Evolutionary conservation across 202 grass and related monocot species (phyloP).

Genomic region (Schoenoplectus tabernaemontani): DNA sequence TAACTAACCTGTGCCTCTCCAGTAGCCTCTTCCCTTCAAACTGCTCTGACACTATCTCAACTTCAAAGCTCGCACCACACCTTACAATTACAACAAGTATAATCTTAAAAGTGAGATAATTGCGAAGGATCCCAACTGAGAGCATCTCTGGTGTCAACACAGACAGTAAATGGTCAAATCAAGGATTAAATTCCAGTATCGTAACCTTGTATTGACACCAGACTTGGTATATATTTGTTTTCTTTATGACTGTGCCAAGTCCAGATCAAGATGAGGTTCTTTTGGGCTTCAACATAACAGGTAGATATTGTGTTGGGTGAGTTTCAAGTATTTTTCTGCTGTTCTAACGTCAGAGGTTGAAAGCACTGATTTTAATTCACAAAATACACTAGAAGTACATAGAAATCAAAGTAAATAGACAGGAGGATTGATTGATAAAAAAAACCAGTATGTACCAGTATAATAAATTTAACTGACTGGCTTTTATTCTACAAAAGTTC

Average conservation of each 20-base stretch:
- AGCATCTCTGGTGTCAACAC: no score
- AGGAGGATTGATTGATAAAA: background rate
- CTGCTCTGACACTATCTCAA: constrained; percentile 82
- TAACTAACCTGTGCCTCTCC: constrained; percentile 92
- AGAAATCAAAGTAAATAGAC: background rate
- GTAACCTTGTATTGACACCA: background rate
- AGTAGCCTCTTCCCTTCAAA: constrained; percentile 95
- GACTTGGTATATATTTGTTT: no score
- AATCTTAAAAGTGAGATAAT: background rate
- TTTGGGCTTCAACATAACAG: no score
- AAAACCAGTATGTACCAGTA: background rate
- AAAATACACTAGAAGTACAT: background rate
- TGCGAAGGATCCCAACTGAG: no score
- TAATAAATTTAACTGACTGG: background rate
- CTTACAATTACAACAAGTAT: constrained; percentile 24
- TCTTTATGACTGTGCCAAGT: no score
- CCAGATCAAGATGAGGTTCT: no score
- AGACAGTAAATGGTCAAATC: no score
- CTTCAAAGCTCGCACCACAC: constrained; percentile 86
- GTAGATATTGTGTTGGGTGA: no score
- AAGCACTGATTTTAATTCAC: background rate
- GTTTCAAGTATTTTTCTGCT: no score
- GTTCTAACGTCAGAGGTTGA: background rate
- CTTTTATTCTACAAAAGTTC: background rate
- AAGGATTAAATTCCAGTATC: no score